These are phyloP conservation scores for Saccharomyces jurei DNA, from an alignment of 805 yeast genomes.

Conservation along the genomic window DNA sequence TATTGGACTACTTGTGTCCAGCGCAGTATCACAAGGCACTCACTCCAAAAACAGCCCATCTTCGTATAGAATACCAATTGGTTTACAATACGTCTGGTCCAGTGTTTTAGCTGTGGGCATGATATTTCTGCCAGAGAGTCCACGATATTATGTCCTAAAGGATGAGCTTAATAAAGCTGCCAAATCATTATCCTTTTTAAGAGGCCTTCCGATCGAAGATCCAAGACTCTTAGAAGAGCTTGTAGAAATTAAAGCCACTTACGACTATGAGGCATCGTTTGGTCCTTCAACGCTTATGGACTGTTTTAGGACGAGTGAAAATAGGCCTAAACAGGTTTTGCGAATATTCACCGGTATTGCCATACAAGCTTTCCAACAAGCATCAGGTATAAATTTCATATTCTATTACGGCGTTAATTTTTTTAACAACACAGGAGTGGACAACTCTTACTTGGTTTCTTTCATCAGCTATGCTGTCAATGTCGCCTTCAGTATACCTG, in stretches of 20 bases:
- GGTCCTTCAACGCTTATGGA: constrained; percentile 45
- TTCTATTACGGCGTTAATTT: constrained; percentile 84
- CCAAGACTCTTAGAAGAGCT: constrained; percentile 60
- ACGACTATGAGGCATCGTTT: constrained; percentile 57
- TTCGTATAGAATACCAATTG: constrained; percentile 67
- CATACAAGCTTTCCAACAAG: constrained; percentile 77
- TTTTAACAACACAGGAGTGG: constrained; percentile 58
- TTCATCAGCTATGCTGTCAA: constrained; percentile 75
- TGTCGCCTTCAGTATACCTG: constrained; percentile 74
- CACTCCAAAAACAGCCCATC: constrained; percentile 44
- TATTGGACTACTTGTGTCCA: constrained; percentile 63
- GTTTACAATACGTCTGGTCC: constrained; percentile 70
- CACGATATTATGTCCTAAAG: constrained; percentile 71
- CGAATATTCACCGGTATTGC: constrained; percentile 59
- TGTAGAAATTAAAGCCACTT: constrained; percentile 67
- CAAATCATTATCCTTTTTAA: constrained; percentile 49
- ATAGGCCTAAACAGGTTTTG: constrained; percentile 47
- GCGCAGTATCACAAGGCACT: constrained; percentile 76
- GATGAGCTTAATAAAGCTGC: constrained; percentile 66
- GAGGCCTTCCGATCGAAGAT: constrained; percentile 62
- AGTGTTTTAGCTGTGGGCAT: constrained; percentile 54
- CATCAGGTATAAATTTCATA: constrained; percentile 83
- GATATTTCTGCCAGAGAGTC: constrained; percentile 78
- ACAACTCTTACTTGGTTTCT: constrained; percentile 62
- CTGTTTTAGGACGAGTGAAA: constrained; percentile 49